Base-by-base conservation (phyloP, 495 filamentous ascomycete genomes). In the Penicillium parvum region DNA sequence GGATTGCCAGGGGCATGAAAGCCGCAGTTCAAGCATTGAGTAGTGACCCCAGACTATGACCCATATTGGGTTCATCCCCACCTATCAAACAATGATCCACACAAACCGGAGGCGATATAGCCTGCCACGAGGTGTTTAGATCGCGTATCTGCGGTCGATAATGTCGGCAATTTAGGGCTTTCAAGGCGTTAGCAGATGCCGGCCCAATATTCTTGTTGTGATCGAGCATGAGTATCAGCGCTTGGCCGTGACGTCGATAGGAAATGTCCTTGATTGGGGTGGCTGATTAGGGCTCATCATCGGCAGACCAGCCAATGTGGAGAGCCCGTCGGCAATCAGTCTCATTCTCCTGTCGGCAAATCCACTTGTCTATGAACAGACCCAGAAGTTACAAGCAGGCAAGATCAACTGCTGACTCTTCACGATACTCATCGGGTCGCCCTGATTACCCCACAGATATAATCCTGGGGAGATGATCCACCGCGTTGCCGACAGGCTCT, bases 381-480 rank as follows among this genome's bases (percentile, higher is more conserved):
- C 20, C 19, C 40, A 28, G n/a, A n/a, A n/a, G n/a, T n/a, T n/a
- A n/a, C n/a, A 43, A 22, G 15, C 34, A 29, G 19, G 19, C 14
- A 27, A 32, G 11, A 2, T 6, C 22, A 28, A 14, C 1, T 9
- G 20, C 19, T 41, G 32, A 37, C 34, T 35, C 19, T 11, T 3
- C 22, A 25, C 42, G 8, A 6, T 20, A 18, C 14, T 30, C 20
- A 34, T 26, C 12, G 18, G 41, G 21, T 45, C 27, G 18, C 16
- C 28, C 11, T 35, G 26, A 10, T 16, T 56, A 45, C 58, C 55
- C 58, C 55, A 55, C 53, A 53, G 40, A 53, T 41, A 43, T 12
- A 46, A 44, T 48, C 49, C 43, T 46, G 57, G 53, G 54, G 54
- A 48, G 49, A 47, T 38, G 35, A 54, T 27, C 38, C 52, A 46